Evolutionary conservation across 2,329 filamentous ascomycete genomes (phyloP), one percentile per base, ranked within the genome.

Genomic region (Dendryphion nanum): DNA sequence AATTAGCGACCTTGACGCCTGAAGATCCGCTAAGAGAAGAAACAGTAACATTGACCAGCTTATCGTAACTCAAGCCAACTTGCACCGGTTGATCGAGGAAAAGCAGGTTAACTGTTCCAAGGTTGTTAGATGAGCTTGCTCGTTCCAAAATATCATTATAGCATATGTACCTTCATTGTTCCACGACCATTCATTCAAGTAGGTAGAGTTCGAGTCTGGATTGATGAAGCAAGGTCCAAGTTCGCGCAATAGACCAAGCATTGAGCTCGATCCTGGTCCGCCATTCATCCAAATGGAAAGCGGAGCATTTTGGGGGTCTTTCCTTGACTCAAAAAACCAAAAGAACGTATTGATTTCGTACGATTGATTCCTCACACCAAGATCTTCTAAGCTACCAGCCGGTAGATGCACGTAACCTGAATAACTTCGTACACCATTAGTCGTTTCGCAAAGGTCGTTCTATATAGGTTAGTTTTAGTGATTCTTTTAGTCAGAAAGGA

Each of bases 1-100:
- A 66, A 33, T 67, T 53, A 2, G 49, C 48, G 2, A 59, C 37
- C 36, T 57, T 37, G 10, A 53, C 44, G 23, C 23, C 23, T 26
- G 10, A 8, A 36, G 42, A 38, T 2, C 46, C 50, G 1, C 43
- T 52, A 50, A 47, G 20, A 18, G 28, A 37, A 18, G 67, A 58
- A 14, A 47, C 52, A 3, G 66, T 70, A 20, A 67, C 55, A 32
- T 71, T 69, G 12, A 48, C 47, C 6, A 67, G 46, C 2, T 44
- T 54, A 32, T 68, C 64, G 48, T 79, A 81, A 29, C 71, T 76
- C 48, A 79, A 73, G 0, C 79, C 78, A 6, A 77, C 73, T 43
- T 79, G 73, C 3, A 70, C 72, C 0, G 77, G 83, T 61, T 85
- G 79, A 46, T 85, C 81, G 36, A 86, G 73, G 57, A 80, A 86